Percentiles rank a stretch among this genome's conserved stretches.
Evolutionary conservation across 352 stramenopile species (phyloP).

Genomic region (Phytophthora tentaculata): DNA sequence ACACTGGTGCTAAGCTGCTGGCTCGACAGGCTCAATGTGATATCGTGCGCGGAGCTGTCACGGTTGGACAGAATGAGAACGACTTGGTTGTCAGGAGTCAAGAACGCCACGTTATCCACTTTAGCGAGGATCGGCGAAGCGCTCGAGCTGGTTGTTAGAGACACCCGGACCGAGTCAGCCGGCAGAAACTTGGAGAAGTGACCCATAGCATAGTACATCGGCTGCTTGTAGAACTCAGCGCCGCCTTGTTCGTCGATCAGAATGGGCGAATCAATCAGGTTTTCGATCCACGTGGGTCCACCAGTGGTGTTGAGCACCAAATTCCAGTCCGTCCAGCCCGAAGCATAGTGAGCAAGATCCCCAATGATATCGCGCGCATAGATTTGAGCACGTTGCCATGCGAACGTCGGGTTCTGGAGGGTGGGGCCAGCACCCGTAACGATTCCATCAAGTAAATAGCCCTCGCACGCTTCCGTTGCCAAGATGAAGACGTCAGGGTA

Average conservation of each 20-base stretch:
- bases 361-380: constrained; percentile 89
- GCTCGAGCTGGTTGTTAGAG: constrained; percentile 31
- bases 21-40: constrained; percentile 48
- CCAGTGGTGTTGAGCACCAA: constrained; percentile 74
- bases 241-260: constrained; percentile 63
- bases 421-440: constrained; percentile 59
- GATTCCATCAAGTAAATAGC: constrained; percentile 58
- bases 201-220: constrained; percentile 82
- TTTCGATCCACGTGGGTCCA: constrained; percentile 79
- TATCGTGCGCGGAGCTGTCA: constrained; percentile 42
- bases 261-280: constrained; percentile 76
- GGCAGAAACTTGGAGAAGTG: constrained; percentile 81
- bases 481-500: constrained; percentile 85
- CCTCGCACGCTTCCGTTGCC: constrained; percentile 80
- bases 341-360: constrained; percentile 80
- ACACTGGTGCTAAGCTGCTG: constrained; percentile 42
- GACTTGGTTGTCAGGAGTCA: constrained; percentile 54
- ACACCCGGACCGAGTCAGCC: constrained; percentile 53
- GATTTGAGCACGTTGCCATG: constrained; percentile 77
- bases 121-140: constrained; percentile 40
- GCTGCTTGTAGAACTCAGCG: constrained; percentile 82
- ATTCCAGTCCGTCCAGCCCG: constrained; percentile 91
- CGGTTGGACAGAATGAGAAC: constrained; percentile 59
- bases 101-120: constrained; percentile 59
- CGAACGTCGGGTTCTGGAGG: constrained; percentile 43